Conservation (phyloP, 345 rosid species). For the Aethionema arabicum region DNA sequence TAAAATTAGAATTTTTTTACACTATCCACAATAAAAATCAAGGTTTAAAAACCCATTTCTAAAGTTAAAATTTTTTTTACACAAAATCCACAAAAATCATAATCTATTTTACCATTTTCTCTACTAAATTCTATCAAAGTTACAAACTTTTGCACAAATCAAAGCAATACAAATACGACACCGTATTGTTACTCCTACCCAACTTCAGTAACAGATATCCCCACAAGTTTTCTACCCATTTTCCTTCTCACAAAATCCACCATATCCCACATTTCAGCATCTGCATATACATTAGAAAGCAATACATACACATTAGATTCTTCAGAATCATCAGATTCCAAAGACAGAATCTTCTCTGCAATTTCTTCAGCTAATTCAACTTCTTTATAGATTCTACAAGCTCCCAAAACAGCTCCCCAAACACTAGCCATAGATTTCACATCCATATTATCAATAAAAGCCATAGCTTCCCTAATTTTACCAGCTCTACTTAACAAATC, state of each 20-base stretch:
- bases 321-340: slow-evolving; percentile 29
- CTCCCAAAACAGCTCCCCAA: slow-evolving; percentile 51
- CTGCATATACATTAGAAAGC: slow-evolving; percentile 46
- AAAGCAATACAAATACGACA: slow-evolving; percentile 2
- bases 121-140: no score
- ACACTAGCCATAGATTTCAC: slow-evolving; percentile 43
- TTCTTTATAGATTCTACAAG: slow-evolving; percentile 53
- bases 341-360: slow-evolving; percentile 41
- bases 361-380: slow-evolving; percentile 52
- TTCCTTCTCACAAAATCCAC: slow-evolving; percentile 37
- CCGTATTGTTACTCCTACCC: slow-evolving; percentile 12
- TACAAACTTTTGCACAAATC: slow-evolving; percentile 18
- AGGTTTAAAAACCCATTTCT: no score
- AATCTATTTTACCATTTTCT: no score
- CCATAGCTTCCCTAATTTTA: slow-evolving; percentile 42
- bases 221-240: slow-evolving; percentile 29
- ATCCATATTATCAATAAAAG: slow-evolving; percentile 38
- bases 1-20: no score
- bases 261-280: slow-evolving; percentile 40
- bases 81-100: no score
- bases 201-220: slow-evolving; percentile 30
- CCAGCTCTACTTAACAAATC: slow-evolving; percentile 55
- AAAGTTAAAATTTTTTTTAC: no score
- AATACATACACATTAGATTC: slow-evolving; percentile 37
- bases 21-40: no score